Evolutionary conservation across 192 early-diverging fungal species (phyloP), one percentile per base, ranked within the genome.

Genomic region (Mortierella alpina): DNA sequence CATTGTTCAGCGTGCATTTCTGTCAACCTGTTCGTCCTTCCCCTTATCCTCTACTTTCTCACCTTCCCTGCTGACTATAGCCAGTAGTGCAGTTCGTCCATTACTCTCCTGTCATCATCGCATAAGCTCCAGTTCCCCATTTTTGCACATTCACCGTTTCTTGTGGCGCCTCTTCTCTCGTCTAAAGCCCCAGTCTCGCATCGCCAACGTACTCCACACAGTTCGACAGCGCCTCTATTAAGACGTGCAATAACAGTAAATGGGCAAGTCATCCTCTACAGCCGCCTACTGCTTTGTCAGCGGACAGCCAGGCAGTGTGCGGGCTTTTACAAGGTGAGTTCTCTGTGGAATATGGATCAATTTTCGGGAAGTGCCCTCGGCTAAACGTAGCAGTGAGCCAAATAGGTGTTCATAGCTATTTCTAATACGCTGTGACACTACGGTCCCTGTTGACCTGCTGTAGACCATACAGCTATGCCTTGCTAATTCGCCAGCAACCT

Each of bases 401-500:
- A 13, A 47, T 1, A 15, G 15, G 15, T 40, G 11, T 47, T 54
- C 9, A 65, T 40, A 7, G 8, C 49, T 20, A 57, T 1, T 20
- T 49, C 47, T 5, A 41, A 10, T 66, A 31, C n/a, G 44, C 62
- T 53, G 17, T 20, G 22, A 53, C 53, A 8, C 53, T 54, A 31
- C 11, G n/a, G n/a, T 40, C 42, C 5, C 22, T n/a, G 53, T 63
- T 31, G 48, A 2, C 31, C 63, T 14, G 39, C 10, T 20, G 10
- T 54, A 84, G 83, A 17, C 60, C 65, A 45, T 3, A 2, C 31
- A 74, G 77, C 44, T 90, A 88, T 81, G 63, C 64, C 11, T 81
- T 95, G 39, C 83, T 89, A 52, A 88, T 96, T 50, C 88, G 92
- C 22, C 96, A 97, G 78, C 91, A 96, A 80, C 95, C 96, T 13